Evolutionary conservation across 2,329 filamentous ascomycete genomes (phyloP).

Genomic region (Pseudogymnoascus verrucosus): DNA sequence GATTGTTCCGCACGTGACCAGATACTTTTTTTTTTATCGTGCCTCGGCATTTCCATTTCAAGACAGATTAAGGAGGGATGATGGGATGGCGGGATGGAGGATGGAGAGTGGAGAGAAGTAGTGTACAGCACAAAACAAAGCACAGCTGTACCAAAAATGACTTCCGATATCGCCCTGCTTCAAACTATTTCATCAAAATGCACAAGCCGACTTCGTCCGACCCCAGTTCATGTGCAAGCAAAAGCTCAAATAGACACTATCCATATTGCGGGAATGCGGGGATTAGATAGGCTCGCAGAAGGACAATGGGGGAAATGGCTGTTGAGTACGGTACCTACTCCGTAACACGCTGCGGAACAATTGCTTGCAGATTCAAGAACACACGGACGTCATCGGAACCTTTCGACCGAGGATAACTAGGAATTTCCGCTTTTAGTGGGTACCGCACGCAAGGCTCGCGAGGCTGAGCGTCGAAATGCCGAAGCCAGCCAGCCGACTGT

Average conservation of each 20-base stretch:
- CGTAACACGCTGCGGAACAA: background rate
- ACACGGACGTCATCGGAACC: constrained; percentile 6
- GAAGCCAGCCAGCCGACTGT: constrained; percentile 4
- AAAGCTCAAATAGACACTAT: constrained; percentile 4
- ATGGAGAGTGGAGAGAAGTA: background rate
- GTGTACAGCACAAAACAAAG: background rate
- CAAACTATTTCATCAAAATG: background rate
- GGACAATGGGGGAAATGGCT: background rate
- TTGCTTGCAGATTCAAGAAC: background rate
- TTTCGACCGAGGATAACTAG: constrained; percentile 6
- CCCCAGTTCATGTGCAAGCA: background rate
- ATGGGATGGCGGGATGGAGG: too few species aligned
- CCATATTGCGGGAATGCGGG: constrained; percentile 3
- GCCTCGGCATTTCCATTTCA: background rate
- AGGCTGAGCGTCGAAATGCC: constrained; percentile 5
- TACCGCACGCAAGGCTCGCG: constrained; percentile 6
- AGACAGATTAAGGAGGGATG: background rate
- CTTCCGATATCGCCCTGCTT: background rate
- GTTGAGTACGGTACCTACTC: background rate
- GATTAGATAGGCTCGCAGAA: background rate
- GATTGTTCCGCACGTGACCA: background rate
- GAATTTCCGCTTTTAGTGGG: constrained; percentile 7
- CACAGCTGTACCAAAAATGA: background rate
- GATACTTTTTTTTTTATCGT: background rate
- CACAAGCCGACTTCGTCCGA: background rate